phyloP scores from a whole-genome alignment of 1,139 yeast species.

The Hansenula sp. region DNA sequence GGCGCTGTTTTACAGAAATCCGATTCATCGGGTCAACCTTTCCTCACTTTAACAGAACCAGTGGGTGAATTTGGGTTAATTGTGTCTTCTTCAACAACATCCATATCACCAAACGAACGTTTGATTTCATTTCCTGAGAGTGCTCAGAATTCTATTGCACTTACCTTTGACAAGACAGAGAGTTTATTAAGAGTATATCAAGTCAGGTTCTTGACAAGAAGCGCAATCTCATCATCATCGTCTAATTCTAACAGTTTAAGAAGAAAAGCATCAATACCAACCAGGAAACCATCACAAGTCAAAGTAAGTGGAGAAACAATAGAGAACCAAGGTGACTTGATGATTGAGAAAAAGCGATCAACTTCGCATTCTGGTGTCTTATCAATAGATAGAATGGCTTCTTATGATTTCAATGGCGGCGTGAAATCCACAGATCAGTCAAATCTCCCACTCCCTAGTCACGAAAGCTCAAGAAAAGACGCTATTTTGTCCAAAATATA shows the following conservation, averaged over 20 bases:
- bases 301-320: slow-evolving; percentile 4
- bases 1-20: slow-evolving; percentile 61
- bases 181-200: slow-evolving; percentile 46
- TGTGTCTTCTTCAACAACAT: slow-evolving; percentile 66
- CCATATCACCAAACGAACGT: slow-evolving; percentile 56
- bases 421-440: slow-evolving; percentile 15
- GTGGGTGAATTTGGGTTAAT: slow-evolving; percentile 64
- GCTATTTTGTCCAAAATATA: slow-evolving; percentile 63
- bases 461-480: slow-evolving; percentile 41
- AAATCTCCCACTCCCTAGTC: slow-evolving; percentile 4
- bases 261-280: slow-evolving; percentile 16
- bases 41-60: slow-evolving; percentile 67
- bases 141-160: slow-evolving; percentile 40
- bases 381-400: slow-evolving; percentile 61
- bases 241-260: slow-evolving; percentile 3
- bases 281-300: slow-evolving; percentile 8
- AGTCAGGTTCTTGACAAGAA: slow-evolving; percentile 36
- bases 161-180: slow-evolving; percentile 47
- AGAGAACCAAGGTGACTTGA: slow-evolving; percentile 10
- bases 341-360: slow-evolving; percentile 45
- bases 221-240: slow-evolving; percentile 4
- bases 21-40: slow-evolving; percentile 31
- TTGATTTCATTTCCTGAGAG: slow-evolving; percentile 46
- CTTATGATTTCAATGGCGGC: slow-evolving; percentile 25
- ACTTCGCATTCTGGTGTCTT: slow-evolving; percentile 55